Evolutionary conservation across 2,329 filamentous ascomycete genomes (phyloP), one percentile per base, ranked within the genome.

Genomic region (Chaetomium sp.): DNA sequence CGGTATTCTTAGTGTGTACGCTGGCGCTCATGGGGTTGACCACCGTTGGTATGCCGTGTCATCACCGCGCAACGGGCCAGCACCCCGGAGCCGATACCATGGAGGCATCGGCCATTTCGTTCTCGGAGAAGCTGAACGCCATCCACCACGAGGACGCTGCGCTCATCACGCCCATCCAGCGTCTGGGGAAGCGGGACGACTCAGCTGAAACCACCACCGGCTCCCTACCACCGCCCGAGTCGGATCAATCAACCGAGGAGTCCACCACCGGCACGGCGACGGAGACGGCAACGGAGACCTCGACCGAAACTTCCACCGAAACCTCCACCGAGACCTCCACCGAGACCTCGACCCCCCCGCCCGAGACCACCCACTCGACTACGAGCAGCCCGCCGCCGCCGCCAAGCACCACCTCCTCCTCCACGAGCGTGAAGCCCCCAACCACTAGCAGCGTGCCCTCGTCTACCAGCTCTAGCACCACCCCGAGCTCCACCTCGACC

Each of bases 111-210:
- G 34, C 41, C 5, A 35, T 58, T 35, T 66, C 58, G 19, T 59
- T 64, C 44, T 60, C 59, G 41, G 51, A 53, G 7, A 58, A 84
- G 53, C 71, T 86, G 53, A 74, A 78, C 58, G 81, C 79, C 37
- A 76, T 87, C 34, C 79, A 84, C 70, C 73, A 75, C 44, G 77
- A 79, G 60, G 79, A 88, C 65, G 78, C 82, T 27, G 75, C 78
- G 40, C 74, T 88, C 40, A 84, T 85, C 14, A 81, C 78, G 8
- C 79, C 80, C 56, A 74, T 89, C 60, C 76, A 86, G 54, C 79
- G 82, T 55, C 71, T 90, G 55, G 86, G 81, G 40, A 84, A 82
- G 70, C 79, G 86, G 59, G 80, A 84, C 60, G 69, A 72, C 47
- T 66, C 66, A 36, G 72, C 68, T 52, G 70, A 66, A 12, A 63